Evolutionary conservation across 441 rosid genomes (phyloP).

Genomic region (Populus hybrid): DNA sequence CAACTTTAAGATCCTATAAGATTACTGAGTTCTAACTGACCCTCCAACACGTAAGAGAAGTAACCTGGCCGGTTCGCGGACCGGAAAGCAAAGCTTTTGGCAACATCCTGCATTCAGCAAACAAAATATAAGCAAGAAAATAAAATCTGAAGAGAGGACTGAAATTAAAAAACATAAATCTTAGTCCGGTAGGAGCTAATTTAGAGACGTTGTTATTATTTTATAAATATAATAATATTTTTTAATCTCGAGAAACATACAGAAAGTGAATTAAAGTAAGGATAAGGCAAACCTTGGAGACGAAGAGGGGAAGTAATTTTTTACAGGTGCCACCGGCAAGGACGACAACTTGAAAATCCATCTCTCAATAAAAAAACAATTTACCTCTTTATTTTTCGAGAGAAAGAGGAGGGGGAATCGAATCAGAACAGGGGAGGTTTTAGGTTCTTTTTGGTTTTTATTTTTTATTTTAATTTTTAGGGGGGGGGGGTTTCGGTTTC

Average conservation of each 20-base stretch:
- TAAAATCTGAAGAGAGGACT: background rate
- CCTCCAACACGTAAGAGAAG: constrained; percentile 76
- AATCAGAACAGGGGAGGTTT: background rate
- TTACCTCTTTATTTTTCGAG: background rate
- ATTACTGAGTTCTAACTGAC: constrained; percentile 68
- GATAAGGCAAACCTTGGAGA: constrained; percentile 35
- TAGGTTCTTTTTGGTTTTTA: background rate
- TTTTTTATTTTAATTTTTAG: too few relatives aligned
- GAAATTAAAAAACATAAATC: background rate
- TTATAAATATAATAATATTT: too few relatives aligned
- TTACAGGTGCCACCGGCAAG: constrained; percentile 79
- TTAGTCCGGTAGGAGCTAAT: background rate
- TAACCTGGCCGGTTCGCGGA: constrained; percentile 85
- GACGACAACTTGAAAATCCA: constrained; percentile 94
- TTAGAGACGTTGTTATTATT: too few relatives aligned
- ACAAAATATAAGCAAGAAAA: background rate
- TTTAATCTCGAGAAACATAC: background rate
- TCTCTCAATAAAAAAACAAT: constrained; percentile 11
- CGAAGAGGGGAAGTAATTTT: constrained; percentile 69
- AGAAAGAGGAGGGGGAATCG: background rate
- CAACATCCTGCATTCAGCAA: constrained; percentile 57
- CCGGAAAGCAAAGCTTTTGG: constrained; percentile 85
- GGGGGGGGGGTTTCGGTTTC: background rate
- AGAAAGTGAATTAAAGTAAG: background rate
- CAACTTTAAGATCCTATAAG: constrained; percentile 91